Base-by-base conservation (phyloP, 225 moss, liverwort and hornwort genomes). In the Pseudisothecium myosuroides region DNA sequence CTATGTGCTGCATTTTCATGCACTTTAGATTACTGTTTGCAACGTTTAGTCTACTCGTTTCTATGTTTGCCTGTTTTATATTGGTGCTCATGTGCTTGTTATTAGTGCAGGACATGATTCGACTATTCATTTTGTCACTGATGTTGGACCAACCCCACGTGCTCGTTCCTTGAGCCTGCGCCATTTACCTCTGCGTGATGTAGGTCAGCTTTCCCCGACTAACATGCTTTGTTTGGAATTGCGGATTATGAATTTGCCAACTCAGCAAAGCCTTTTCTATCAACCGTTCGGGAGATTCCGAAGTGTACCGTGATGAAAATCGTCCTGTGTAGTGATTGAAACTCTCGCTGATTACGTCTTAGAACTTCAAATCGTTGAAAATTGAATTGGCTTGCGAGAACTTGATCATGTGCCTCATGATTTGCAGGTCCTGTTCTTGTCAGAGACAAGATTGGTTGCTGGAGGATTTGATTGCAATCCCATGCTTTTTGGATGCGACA, bases 401-500 rank as follows among this genome's bases (percentile, higher is more conserved):
- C 54, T 73, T 89, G 85, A 87, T 85, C 82, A 63, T 39, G 71
- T 61, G 37, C 77, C 28, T 88, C 27, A 81, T 86, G 67, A 76
- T 89, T 58, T 89, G 92, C 95, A 98, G 98, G 95, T 99, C 85
- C 88, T 99, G 83, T 99, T 97, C 67, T 92, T 99, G 62, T 99
- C 99, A 83, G 99, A 99, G 88, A 99, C 97, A 54, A 94, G 89
- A 92, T 91, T 99, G 76, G 97, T 97, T 73, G 97, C 96, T 89
- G 99, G 94, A 90, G 99, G 99, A 49, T 99, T 96, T 87, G 96
- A 99, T 92, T 96, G 99, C 92, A 99, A 99, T 89, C 99, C 99
- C 34, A 97, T 99, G 96, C 95, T 99, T 65, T 99, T 99, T 91
- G 96, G 95, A 92, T 85, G 91, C 63, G 96, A 98, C 71, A 91